Conservation (phyloP, 805 yeast genomes). For the Ogataea populi-albae region DNA sequence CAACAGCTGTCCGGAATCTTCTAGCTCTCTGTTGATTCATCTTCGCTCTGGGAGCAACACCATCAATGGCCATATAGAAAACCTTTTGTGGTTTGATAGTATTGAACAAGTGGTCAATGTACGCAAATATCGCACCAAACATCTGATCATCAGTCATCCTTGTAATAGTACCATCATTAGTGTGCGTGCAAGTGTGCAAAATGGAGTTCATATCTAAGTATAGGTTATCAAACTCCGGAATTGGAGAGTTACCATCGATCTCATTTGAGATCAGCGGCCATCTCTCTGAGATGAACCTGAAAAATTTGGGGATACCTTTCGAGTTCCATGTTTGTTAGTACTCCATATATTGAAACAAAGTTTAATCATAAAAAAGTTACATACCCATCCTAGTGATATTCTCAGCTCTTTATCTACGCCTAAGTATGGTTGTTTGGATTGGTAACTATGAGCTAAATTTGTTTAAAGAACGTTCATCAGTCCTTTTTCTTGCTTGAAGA, state of each 20-base stretch:
- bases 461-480: too few relatives aligned
- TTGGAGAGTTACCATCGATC: constrained; percentile 66
- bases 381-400: too few relatives aligned
- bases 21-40: constrained; percentile 98
- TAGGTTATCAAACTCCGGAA: constrained; percentile 92
- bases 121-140: constrained; percentile 87
- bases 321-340: too few relatives aligned
- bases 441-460: too few relatives aligned
- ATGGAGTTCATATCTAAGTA: constrained; percentile 98
- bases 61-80: constrained; percentile 96
- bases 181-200: constrained; percentile 89
- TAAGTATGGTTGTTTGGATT: too few relatives aligned
- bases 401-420: too few relatives aligned
- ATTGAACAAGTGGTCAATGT: constrained; percentile 89
- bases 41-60: constrained; percentile 98
- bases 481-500: too few relatives aligned
- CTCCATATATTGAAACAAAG: too few relatives aligned
- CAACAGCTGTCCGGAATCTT: constrained; percentile 90
- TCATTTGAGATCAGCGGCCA: constrained; percentile 95
- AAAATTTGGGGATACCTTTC: constrained; percentile 98
- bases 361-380: too few relatives aligned
- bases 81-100: constrained; percentile 82
- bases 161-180: constrained; percentile 59
- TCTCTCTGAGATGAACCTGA: constrained; percentile 95
- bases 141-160: constrained; percentile 85